Evolutionary conservation across 2,329 filamentous ascomycete genomes (phyloP).

Genomic region (Botrytis porri): DNA sequence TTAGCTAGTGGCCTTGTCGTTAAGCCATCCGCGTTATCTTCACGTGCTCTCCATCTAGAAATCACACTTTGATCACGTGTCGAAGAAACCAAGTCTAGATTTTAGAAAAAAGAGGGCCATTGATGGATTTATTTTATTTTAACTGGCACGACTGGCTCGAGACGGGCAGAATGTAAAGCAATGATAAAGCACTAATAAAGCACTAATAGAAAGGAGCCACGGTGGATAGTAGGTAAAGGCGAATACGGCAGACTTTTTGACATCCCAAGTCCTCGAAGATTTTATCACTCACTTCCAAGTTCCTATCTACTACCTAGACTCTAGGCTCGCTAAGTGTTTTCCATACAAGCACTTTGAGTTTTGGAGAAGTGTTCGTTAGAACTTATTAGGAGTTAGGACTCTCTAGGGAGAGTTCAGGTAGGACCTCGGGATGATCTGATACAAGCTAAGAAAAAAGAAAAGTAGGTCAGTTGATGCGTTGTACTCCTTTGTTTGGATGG

Average conservation of each 20-base stretch:
- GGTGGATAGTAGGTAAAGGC: not conserved
- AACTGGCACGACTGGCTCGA: too few species aligned
- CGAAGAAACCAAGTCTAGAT: not conserved
- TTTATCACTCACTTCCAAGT: not conserved
- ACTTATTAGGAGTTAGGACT: not conserved
- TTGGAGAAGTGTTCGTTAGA: not conserved
- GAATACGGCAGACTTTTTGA: not conserved
- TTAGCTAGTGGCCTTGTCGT: not conserved
- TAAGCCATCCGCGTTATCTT: not conserved
- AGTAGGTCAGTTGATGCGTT: conserved; percentile 11
- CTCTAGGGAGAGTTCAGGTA: not conserved
- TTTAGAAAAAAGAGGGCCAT: not conserved
- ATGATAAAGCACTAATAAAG: not conserved
- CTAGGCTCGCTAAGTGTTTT: not conserved
- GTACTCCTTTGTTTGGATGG: conserved; percentile 6
- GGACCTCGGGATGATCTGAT: conserved; percentile 10
- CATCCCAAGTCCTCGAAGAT: not conserved
- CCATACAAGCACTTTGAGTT: conserved; percentile 8
- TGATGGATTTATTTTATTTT: not conserved
- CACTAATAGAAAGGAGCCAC: not conserved
- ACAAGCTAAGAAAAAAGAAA: conserved; percentile 22
- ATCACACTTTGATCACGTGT: not conserved
- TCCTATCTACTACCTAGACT: not conserved
- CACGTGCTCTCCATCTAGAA: not conserved
- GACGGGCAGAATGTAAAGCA: not conserved